phyloP scores from a whole-genome alignment of 2,329 filamentous ascomycete genomes.

The Cladosporium velox region DNA sequence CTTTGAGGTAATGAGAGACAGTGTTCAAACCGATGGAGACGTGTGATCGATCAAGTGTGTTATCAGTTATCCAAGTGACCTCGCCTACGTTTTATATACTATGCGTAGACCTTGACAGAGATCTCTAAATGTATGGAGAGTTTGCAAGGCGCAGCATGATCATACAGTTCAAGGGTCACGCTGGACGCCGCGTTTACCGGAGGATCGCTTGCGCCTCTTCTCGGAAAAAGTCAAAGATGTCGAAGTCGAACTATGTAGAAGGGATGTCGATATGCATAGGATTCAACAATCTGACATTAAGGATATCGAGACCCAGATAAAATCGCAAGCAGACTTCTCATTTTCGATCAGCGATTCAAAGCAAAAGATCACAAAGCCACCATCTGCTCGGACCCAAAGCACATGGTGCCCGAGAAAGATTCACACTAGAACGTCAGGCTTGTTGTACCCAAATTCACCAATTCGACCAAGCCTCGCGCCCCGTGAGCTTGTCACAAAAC shows the following conservation, averaged over 20 bases:
- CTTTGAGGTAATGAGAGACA: too few relatives aligned
- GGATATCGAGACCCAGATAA: too few relatives aligned
- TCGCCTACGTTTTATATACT: neutral
- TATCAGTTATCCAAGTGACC: neutral
- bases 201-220: neutral
- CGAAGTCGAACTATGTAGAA: neutral
- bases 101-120: neutral
- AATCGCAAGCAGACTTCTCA: neutral
- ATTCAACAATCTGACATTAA: too few relatives aligned
- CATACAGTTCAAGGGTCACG: neutral
- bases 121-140: neutral
- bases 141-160: neutral
- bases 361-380: neutral
- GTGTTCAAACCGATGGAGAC: too few relatives aligned
- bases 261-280: too few relatives aligned
- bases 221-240: neutral
- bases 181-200: neutral
- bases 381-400: too few relatives aligned
- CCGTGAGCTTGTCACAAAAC: neutral
- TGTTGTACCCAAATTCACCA: neutral
- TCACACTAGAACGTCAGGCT: too few relatives aligned
- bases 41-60: too few relatives aligned
- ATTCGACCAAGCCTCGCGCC: neutral
- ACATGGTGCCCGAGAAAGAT: too few relatives aligned
- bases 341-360: too few relatives aligned